These are phyloP conservation scores for Ramaria sp. DNA, from an alignment of 768 basidiomycete species.

Conservation along the genomic window DNA sequence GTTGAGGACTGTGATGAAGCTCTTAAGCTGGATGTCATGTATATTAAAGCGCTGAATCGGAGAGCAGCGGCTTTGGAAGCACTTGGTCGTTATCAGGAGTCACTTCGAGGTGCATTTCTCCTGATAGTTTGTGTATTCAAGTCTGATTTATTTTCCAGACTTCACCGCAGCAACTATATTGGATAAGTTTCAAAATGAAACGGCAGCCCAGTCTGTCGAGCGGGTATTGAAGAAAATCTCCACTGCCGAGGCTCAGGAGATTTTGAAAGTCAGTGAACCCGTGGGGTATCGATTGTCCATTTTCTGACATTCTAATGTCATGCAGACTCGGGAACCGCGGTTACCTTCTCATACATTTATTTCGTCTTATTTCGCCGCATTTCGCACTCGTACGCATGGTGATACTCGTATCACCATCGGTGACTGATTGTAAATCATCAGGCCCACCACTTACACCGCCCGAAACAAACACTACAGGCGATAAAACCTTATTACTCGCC, in stretches of 20 bases:
- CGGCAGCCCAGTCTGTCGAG: conserved; percentile 73
- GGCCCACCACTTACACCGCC: conserved; percentile 64
- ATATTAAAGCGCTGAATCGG: conserved; percentile 87
- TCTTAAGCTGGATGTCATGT: conserved; percentile 68
- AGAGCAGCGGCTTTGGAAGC: conserved; percentile 79
- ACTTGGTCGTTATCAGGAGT: conserved; percentile 61
- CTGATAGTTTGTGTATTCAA: not conserved
- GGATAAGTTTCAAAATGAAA: conserved; percentile 81
- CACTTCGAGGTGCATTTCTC: conserved; percentile 52
- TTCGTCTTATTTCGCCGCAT: conserved; percentile 92
- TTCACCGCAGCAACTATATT: conserved; percentile 96
- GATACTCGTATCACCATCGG: not conserved
- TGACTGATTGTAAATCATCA: conserved; percentile 16
- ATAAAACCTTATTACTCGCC: conserved; percentile 70
- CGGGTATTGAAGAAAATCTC: conserved; percentile 85
- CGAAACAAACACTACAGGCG: conserved; percentile 65
- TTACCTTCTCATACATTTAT: conserved; percentile 89
- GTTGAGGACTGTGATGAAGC: conserved; percentile 86
- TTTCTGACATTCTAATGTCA: not conserved
- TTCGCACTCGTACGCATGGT: conserved; percentile 65
- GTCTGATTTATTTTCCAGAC: conserved; percentile 36
- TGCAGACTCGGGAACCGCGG: conserved; percentile 61
- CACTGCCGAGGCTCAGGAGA: conserved; percentile 57
- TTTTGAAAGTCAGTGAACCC: conserved; percentile 40
- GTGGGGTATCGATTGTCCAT: not conserved